Conservation (phyloP, 768 basidiomycete genomes). For the Naganishia vaughanmartiniae region DNA sequence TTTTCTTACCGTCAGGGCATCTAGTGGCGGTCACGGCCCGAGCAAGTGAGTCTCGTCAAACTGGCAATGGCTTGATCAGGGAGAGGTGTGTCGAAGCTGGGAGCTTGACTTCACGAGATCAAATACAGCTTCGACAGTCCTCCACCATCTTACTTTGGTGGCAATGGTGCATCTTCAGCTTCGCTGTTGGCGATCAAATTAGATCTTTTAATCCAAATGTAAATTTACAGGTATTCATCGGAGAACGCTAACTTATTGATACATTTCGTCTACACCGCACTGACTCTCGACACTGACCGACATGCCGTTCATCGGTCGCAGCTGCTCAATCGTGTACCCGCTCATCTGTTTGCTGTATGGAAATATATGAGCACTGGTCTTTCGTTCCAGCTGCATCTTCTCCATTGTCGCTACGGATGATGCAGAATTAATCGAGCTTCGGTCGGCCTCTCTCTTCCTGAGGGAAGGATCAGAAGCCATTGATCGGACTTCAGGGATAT, state of each 20-base stretch:
- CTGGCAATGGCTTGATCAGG: no score
- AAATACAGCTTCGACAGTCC: no score
- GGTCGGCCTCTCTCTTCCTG: conserved; percentile 12
- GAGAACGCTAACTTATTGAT: background rate
- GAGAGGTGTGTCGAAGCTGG: no score
- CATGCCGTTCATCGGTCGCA: conserved; percentile 7
- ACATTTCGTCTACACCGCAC: background rate
- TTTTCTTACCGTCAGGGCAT: background rate
- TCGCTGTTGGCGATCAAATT: no score
- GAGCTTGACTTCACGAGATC: no score
- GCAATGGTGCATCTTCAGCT: no score
- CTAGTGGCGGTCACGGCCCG: no score
- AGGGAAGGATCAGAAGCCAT: conserved; percentile 24
- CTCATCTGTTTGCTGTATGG: conserved; percentile 27
- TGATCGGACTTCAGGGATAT: conserved; percentile 20
- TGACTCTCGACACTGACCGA: background rate
- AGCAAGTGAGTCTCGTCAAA: no score
- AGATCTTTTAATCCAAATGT: no score
- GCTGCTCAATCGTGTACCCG: conserved; percentile 19
- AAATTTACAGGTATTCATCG: background rate
- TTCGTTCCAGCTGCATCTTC: conserved; percentile 23
- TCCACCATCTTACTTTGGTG: no score
- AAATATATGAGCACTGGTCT: conserved; percentile 26
- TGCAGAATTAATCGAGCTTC: conserved; percentile 4
- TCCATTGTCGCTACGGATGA: conserved; percentile 13